These are phyloP conservation scores for Aspergillus sp. DNA, from an alignment of 2,329 filamentous ascomycete species.

Conservation along the genomic window DNA sequence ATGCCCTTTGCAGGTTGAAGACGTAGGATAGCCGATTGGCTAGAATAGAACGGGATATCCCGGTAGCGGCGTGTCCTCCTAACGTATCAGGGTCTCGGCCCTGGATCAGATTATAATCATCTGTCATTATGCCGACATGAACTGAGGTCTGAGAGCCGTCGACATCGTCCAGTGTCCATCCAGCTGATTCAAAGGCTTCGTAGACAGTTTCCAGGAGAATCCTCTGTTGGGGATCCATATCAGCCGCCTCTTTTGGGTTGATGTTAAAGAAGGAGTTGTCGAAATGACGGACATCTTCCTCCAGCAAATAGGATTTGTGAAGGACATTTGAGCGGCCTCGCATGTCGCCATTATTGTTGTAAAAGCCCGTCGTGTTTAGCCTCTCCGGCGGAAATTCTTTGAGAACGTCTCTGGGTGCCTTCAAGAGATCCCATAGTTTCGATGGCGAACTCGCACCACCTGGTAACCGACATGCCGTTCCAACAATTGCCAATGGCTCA, in stretches of 20 bases:
- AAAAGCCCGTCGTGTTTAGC: background rate
- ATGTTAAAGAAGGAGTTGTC: slow-evolving; percentile 12
- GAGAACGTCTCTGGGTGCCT: background rate
- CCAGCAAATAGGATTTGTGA: slow-evolving; percentile 4
- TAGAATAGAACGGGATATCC: slow-evolving; percentile 31
- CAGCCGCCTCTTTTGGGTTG: slow-evolving; percentile 15
- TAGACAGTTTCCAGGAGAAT: slow-evolving; percentile 11
- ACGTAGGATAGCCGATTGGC: slow-evolving; percentile 33
- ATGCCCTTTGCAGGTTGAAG: slow-evolving; percentile 24
- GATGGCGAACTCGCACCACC: background rate
- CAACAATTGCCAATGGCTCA: background rate
- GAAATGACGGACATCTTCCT: slow-evolving; percentile 5
- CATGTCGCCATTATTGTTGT: background rate
- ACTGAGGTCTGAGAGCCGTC: background rate
- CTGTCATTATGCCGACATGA: slow-evolving; percentile 4
- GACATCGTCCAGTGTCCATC: background rate
- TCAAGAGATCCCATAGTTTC: slow-evolving; percentile 8
- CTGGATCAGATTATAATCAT: slow-evolving; percentile 4
- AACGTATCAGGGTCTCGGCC: background rate
- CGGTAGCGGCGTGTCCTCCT: slow-evolving; percentile 10
- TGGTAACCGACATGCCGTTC: background rate
- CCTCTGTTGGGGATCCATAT: slow-evolving; percentile 15
- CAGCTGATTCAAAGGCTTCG: slow-evolving; percentile 9
- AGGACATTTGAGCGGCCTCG: background rate
- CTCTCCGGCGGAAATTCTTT: background rate